A percentile compares a stretch with the other conserved stretches of the same genome.
Conservation (phyloP, 1,284 basidiomycete species). For the Cryptococcus sp. region DNA sequence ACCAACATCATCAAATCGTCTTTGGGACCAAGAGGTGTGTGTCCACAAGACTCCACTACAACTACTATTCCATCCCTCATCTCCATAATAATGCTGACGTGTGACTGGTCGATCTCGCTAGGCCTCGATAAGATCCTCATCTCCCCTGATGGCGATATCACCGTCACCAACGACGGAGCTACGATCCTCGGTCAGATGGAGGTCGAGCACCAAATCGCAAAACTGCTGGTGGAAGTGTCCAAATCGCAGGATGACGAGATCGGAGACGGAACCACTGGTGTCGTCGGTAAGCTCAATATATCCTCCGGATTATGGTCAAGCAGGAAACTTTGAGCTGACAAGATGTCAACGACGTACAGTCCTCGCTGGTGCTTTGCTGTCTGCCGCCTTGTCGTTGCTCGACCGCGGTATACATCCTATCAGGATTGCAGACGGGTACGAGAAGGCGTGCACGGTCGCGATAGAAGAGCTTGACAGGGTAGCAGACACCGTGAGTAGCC, state of each 20-base stretch:
- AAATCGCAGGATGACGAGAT: constrained; percentile 99
- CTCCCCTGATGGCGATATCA: constrained; percentile 97
- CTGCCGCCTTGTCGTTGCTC: constrained; percentile 67
- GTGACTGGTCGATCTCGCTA: constrained; percentile 40
- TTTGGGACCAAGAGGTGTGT: constrained; percentile 85
- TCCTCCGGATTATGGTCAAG: neutral
- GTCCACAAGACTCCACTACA: constrained; percentile 16
- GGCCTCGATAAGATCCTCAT: constrained; percentile 99
- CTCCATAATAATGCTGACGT: neutral
- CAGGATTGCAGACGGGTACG: constrained; percentile 97
- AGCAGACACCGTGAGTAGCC: constrained; percentile 71
- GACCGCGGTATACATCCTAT: constrained; percentile 98
- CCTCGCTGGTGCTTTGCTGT: constrained; percentile 88
- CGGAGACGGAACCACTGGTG: constrained; percentile 97
- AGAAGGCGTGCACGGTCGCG: constrained; percentile 87
- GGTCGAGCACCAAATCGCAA: constrained; percentile 98
- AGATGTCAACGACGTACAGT: constrained; percentile 59
- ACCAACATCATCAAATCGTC: constrained; percentile 95
- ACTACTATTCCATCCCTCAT: neutral
- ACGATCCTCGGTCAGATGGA: constrained; percentile 96
- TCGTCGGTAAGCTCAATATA: constrained; percentile 73
- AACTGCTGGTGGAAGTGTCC: constrained; percentile 92
- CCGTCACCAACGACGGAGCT: constrained; percentile 97
- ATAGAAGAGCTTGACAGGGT: constrained; percentile 88
- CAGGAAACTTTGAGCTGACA: constrained; percentile 8